Conservation (phyloP, 192 early-diverging fungal genomes). For the Rhizophagus prolifer region DNA sequence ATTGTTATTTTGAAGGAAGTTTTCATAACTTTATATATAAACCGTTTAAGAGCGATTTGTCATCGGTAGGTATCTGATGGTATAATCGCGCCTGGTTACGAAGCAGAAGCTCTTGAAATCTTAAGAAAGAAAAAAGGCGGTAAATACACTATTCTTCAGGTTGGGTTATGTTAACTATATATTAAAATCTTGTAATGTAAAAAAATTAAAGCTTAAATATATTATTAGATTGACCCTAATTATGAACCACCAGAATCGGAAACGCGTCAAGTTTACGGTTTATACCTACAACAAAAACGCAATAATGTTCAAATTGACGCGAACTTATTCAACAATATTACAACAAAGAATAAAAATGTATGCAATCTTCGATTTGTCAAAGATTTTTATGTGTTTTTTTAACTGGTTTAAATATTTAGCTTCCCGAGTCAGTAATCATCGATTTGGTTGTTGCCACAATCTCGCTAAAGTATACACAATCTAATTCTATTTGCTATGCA, state of each 20-base stretch:
- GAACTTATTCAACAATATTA: conserved; percentile 82
- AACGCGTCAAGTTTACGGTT: conserved; percentile 93
- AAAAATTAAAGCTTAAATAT: not conserved
- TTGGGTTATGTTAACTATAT: not conserved
- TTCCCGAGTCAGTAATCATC: not conserved
- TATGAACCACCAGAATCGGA: conserved; percentile 87
- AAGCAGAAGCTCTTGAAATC: conserved; percentile 82
- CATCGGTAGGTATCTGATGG: conserved; percentile 92
- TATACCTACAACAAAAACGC: conserved; percentile 88
- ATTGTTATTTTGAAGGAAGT: conserved; percentile 46
- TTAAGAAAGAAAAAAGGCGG: conserved; percentile 95
- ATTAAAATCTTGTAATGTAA: not conserved
- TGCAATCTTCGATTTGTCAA: not conserved
- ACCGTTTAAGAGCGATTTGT: conserved; percentile 96
- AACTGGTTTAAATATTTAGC: not conserved
- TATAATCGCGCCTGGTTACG: conserved; percentile 92
- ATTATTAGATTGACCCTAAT: conserved; percentile 69
- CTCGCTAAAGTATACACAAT: conserved; percentile 99
- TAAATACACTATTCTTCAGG: conserved; percentile 91
- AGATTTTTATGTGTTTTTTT: not conserved
- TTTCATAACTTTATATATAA: conserved; percentile 95
- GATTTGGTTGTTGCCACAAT: conserved; percentile 84
- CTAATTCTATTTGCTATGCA: conserved; percentile 98
- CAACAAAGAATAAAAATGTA: conserved; percentile 75
- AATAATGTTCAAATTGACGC: conserved; percentile 81